Conservation (phyloP, 768 basidiomycete genomes). For the Suillus plorans region DNA sequence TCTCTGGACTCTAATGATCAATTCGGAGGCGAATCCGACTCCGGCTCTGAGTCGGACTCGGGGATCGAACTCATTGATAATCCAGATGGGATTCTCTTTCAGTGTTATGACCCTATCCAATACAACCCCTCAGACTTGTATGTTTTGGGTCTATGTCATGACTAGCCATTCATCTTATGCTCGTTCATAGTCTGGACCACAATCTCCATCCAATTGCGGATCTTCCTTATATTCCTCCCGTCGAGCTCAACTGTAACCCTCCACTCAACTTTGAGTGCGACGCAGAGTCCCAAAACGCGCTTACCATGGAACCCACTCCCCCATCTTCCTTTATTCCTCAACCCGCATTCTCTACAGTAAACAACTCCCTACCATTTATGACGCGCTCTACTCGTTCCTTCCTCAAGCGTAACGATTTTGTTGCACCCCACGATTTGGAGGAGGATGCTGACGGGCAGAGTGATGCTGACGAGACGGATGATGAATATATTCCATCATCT, state of each 20-base stretch:
- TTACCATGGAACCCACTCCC: slow-evolving; percentile 1
- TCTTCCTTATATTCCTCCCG: slow-evolving; percentile 15
- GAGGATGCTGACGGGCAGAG: slow-evolving; percentile 37
- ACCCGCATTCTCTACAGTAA: slow-evolving; percentile 1
- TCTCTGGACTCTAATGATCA: slow-evolving; percentile 11
- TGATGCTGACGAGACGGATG: slow-evolving; percentile 40
- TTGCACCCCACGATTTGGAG: slow-evolving; percentile 14
- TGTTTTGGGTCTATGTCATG: slow-evolving; percentile 10
- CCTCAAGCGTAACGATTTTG: slow-evolving; percentile 3
- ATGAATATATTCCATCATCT: slow-evolving; percentile 46
- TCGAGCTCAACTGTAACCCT: slow-evolving; percentile 6
- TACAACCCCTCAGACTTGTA: slow-evolving; percentile 25
- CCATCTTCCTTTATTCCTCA: background rate
- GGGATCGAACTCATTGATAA: slow-evolving; percentile 23
- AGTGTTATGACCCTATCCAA: slow-evolving; percentile 2
- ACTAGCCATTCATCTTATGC: slow-evolving; percentile 15
- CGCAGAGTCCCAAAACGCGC: background rate
- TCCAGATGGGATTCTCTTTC: background rate
- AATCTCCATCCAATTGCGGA: slow-evolving; percentile 9
- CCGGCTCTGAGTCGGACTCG: slow-evolving; percentile 31
- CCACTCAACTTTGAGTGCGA: slow-evolving; percentile 5
- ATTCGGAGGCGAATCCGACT: slow-evolving; percentile 21
- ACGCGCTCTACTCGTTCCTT: slow-evolving; percentile 17
- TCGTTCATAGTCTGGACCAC: slow-evolving; percentile 17
- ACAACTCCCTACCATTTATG: slow-evolving; percentile 5